Percentiles rank a stretch among this genome's conserved stretches.
Evolutionary conservation across 805 yeast genomes (phyloP).

Genomic region (Yamadazyma philogaea): DNA sequence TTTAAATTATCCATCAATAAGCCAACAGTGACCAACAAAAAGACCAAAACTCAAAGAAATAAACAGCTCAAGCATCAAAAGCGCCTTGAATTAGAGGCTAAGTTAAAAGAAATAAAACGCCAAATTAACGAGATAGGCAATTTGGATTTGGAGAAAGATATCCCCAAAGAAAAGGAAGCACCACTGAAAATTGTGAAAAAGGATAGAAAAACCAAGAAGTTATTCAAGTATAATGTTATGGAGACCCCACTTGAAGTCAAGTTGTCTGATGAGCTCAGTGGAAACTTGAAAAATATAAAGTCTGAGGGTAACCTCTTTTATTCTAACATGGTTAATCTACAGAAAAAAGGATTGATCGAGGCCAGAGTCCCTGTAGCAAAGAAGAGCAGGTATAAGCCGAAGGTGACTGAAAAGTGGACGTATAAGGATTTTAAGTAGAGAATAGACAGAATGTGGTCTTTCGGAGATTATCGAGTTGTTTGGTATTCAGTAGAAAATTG

Average conservation of each 20-base stretch:
- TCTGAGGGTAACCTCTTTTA: conserved; percentile 88
- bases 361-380: conserved; percentile 69
- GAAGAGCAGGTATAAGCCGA: conserved; percentile 65
- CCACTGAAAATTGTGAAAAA: conserved; percentile 16
- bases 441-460: too few species aligned
- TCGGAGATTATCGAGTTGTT: too few species aligned
- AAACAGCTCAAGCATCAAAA: conserved; percentile 62
- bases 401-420: conserved; percentile 88
- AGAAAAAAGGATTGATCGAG: conserved; percentile 83
- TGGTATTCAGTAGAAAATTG: too few species aligned
- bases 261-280: conserved; percentile 82
- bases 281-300: conserved; percentile 75
- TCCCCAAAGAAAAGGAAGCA: conserved; percentile 20
- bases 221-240: conserved; percentile 41
- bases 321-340: conserved; percentile 78
- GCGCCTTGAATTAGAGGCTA: conserved; percentile 50
- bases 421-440: conserved; percentile 83
- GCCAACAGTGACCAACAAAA: conserved; percentile 64
- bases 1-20: conserved; percentile 65
- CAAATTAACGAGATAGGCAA: conserved; percentile 59
- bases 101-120: conserved; percentile 56
- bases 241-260: conserved; percentile 66
- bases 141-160: conserved; percentile 25
- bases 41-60: conserved; percentile 77
- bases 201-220: conserved; percentile 31